Conservation (phyloP, 164 flowering plant species). For the Tinospora cordifolia region DNA sequence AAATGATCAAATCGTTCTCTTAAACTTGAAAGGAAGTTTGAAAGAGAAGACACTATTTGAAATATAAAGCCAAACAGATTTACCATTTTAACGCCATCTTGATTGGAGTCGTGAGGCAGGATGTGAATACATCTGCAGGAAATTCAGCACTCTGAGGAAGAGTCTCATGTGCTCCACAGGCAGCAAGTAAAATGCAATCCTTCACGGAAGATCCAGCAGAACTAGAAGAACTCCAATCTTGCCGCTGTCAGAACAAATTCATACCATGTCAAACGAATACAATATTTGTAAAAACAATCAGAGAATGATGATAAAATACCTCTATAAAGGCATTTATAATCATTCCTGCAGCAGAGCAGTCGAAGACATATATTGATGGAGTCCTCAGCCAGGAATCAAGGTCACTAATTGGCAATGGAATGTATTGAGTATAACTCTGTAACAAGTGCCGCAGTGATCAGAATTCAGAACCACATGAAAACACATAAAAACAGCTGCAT, state of each 20-base stretch:
- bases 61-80: conserved; percentile 6
- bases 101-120: conserved; percentile 98
- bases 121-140: conserved; percentile 96
- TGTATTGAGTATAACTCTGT: conserved; percentile 93
- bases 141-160: conserved; percentile 96
- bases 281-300: conserved; percentile 1
- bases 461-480: background rate
- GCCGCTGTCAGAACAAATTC: conserved; percentile 36
- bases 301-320: conserved; percentile 28
- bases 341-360: conserved; percentile 96
- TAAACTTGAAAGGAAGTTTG: no score
- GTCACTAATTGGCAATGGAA: conserved; percentile 83
- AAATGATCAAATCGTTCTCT: no score
- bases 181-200: conserved; percentile 92
- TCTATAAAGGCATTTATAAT: conserved; percentile 79
- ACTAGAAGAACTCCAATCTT: conserved; percentile 48
- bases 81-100: conserved; percentile 97
- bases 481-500: background rate
- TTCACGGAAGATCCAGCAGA: conserved; percentile 46
- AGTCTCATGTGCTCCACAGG: conserved; percentile 97
- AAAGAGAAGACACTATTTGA: background rate
- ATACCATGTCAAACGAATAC: background rate
- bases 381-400: conserved; percentile 95
- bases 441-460: conserved; percentile 5
- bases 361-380: conserved; percentile 97